Percentiles rank a stretch among this genome's conserved stretches.
These are phyloP conservation scores for Gracilaria domingensis DNA, from an alignment of 23 red algal species.

Conservation along the genomic window DNA sequence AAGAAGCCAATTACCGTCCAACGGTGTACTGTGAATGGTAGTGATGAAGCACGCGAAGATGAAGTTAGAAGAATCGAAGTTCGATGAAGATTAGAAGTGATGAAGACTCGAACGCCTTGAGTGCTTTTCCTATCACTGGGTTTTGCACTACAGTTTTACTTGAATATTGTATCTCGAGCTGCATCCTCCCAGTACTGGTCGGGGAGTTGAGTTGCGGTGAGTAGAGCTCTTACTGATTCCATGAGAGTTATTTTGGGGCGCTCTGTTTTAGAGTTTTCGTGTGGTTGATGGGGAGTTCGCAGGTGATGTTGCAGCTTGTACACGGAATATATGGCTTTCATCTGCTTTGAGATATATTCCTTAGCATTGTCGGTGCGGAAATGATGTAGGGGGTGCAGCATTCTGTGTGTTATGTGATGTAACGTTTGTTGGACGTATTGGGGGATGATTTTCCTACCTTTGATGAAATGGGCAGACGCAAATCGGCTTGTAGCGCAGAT, in stretches of 20 bases:
- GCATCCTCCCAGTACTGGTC: not conserved
- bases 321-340: too few relatives aligned
- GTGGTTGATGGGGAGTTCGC: not conserved
- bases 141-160: too few relatives aligned
- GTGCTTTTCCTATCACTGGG: too few relatives aligned
- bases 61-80: too few relatives aligned
- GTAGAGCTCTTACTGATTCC: not conserved
- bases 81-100: too few relatives aligned
- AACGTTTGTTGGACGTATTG: not conserved
- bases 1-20: too few relatives aligned
- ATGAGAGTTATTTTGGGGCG: not conserved
- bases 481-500: conserved; percentile 28
- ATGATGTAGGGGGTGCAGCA: not conserved
- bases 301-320: not conserved
- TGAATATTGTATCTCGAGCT: not conserved
- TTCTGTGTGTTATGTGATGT: not conserved
- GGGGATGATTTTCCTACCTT: conserved; percentile 16
- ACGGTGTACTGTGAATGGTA: too few relatives aligned
- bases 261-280: not conserved
- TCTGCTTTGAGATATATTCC: too few relatives aligned
- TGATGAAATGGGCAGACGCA: conserved; percentile 5
- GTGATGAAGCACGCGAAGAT: too few relatives aligned
- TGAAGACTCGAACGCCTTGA: too few relatives aligned
- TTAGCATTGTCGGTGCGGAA: too few relatives aligned
- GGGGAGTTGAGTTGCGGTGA: not conserved